Evolutionary conservation across 129 eudicot genomes (phyloP).

Genomic region (Arctium lappa): DNA sequence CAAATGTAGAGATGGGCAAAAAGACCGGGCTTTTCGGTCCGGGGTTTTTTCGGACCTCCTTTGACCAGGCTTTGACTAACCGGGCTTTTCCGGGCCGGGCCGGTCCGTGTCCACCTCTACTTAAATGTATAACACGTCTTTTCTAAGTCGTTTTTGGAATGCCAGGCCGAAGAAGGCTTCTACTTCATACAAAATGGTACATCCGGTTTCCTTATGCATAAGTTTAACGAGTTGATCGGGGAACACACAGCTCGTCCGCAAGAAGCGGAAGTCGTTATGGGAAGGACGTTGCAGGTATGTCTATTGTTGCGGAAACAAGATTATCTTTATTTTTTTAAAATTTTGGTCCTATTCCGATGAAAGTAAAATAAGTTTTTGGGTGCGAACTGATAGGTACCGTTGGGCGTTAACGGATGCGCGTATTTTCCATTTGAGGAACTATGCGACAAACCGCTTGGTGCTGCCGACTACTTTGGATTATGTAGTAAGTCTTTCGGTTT

Average conservation of each 20-base stretch:
- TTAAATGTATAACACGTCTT: background rate
- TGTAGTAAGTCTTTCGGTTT: conserved; percentile 58
- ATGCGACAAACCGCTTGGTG: conserved; percentile 96
- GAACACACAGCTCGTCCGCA: conserved; percentile 44
- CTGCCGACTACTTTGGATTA: conserved; percentile 91
- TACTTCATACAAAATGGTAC: conserved; percentile 60
- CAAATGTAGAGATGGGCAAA: background rate
- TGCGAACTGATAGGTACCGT: conserved; percentile 45
- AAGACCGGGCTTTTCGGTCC: background rate
- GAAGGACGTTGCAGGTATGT: conserved; percentile 76
- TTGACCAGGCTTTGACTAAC: background rate
- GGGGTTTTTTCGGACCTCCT: background rate
- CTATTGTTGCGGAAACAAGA: background rate
- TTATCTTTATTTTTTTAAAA: background rate
- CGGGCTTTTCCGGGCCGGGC: background rate
- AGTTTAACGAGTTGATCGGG: conserved; percentile 66
- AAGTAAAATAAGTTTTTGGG: background rate
- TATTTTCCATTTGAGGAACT: conserved; percentile 88
- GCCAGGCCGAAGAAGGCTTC: conserved; percentile 85
- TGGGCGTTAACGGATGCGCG: conserved; percentile 90
- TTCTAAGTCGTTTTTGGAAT: background rate
- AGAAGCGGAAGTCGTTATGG: conserved; percentile 87
- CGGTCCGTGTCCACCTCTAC: background rate
- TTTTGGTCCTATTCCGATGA: background rate
- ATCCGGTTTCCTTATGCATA: conserved; percentile 52